These are phyloP conservation scores for Paradendryphiella salina DNA, from an alignment of 2,329 filamentous ascomycete genomes.

Conservation along the genomic window DNA sequence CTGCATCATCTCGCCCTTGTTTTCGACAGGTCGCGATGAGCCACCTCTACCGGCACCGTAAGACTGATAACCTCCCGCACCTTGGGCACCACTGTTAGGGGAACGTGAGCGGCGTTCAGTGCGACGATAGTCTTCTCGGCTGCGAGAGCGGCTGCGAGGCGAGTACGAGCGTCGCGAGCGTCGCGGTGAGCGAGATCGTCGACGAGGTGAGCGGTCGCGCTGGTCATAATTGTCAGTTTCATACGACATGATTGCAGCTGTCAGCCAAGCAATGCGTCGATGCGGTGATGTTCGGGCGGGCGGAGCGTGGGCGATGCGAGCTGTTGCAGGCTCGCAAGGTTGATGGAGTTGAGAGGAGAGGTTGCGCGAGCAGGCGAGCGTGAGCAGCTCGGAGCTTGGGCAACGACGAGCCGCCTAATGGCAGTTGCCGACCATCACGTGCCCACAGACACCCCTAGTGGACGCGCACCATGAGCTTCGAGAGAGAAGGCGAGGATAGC, in stretches of 20 bases:
- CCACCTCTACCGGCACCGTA: conserved; percentile 56
- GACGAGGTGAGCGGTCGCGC: conserved; percentile 68
- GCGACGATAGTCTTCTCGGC: conserved; percentile 60
- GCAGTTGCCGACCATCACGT: conserved; percentile 27
- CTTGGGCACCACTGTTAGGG: conserved; percentile 75
- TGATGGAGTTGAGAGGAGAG: conserved; percentile 32
- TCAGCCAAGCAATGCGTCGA: conserved; percentile 13
- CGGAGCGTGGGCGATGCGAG: conserved; percentile 19
- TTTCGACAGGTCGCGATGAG: conserved; percentile 71
- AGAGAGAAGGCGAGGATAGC: background rate
- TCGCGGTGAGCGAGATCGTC: conserved; percentile 56
- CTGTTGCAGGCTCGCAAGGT: conserved; percentile 24
- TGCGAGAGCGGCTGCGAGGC: conserved; percentile 73
- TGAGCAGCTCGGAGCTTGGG: conserved; percentile 16
- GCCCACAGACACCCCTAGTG: background rate
- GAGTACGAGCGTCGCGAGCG: conserved; percentile 64
- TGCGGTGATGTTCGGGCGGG: conserved; percentile 12
- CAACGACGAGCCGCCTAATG: conserved; percentile 27
- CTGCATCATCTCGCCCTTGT: conserved; percentile 95
- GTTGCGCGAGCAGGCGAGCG: conserved; percentile 29
- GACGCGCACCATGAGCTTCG: background rate
- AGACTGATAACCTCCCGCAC: conserved; percentile 69
- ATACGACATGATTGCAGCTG: conserved; percentile 40
- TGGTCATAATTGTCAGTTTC: conserved; percentile 46
- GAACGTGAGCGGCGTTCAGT: conserved; percentile 67